A percentile compares a stretch with the other conserved stretches of the same genome.
Conservation (phyloP, 306 rosid species). For the Clitoria ternatea region DNA sequence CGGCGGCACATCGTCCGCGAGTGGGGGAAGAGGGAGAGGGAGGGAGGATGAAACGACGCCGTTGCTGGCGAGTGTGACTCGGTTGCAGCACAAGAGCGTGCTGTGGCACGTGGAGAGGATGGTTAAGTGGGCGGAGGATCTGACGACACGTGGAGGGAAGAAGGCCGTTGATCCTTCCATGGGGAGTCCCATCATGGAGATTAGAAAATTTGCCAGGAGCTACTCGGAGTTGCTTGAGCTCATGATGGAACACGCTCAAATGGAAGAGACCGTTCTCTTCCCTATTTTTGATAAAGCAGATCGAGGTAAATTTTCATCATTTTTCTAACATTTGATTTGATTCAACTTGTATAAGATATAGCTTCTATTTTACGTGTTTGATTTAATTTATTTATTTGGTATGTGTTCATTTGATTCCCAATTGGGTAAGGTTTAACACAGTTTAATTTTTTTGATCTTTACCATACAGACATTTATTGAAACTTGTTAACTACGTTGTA, state of each 20-base stretch:
- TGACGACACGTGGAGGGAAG: conserved; percentile 65
- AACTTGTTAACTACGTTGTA: too few relatives aligned
- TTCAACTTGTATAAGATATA: not conserved
- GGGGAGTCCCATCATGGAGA: conserved; percentile 79
- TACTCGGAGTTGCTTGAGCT: conserved; percentile 73
- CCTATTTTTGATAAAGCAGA: conserved; percentile 74
- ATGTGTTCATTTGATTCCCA: too few relatives aligned
- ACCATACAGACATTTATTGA: too few relatives aligned
- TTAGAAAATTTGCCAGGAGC: conserved; percentile 63
- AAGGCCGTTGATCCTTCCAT: conserved; percentile 55
- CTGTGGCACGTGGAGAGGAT: conserved; percentile 70
- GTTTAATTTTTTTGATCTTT: too few relatives aligned
- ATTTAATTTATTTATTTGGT: too few relatives aligned
- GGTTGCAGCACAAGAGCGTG: conserved; percentile 67
- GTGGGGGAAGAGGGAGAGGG: not conserved
- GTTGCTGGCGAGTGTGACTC: conserved; percentile 42
- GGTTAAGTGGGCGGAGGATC: conserved; percentile 75
- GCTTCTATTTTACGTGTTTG: not conserved
- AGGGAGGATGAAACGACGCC: conserved; percentile 39
- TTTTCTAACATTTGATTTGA: not conserved
- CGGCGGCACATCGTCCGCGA: conserved; percentile 31
- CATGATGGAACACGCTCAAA: conserved; percentile 85
- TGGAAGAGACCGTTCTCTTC: conserved; percentile 80
- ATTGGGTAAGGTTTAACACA: too few relatives aligned
- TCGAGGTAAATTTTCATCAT: conserved; percentile 44